A percentile compares a stretch with the other conserved stretches of the same genome.
phyloP scores from a whole-genome alignment of 2,329 filamentous ascomycete species.

The Diatrype stigma region DNA sequence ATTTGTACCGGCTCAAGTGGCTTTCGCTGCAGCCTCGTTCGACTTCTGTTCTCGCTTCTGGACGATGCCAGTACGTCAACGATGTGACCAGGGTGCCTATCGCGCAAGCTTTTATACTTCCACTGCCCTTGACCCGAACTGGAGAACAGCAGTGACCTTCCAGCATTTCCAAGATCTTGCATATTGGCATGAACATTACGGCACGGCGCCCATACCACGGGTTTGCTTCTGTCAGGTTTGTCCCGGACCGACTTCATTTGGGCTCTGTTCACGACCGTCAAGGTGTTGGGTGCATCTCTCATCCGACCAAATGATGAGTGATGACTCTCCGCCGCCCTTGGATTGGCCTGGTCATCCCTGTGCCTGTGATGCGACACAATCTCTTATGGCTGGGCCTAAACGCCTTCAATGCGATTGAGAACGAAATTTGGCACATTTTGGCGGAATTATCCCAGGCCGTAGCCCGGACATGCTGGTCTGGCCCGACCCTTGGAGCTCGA shows the following conservation, averaged over 20 bases:
- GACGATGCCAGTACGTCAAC: no score
- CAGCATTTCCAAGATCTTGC: no score
- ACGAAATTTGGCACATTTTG: conserved; percentile 13
- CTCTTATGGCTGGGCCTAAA: conserved; percentile 14
- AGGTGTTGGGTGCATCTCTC: conserved; percentile 6
- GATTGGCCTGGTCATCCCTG: conserved; percentile 33
- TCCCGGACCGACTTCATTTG: conserved; percentile 12
- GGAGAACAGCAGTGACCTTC: no score
- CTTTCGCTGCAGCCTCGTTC: no score
- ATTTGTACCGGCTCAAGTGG: conserved; percentile 9
- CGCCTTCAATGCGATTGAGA: conserved; percentile 17
- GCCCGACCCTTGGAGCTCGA: conserved; percentile 11
- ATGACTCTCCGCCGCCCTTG: conserved; percentile 30
- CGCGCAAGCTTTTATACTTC: no score
- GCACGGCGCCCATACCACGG: conserved; percentile 4
- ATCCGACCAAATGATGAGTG: conserved; percentile 9
- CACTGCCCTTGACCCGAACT: no score
- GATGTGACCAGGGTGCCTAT: no score
- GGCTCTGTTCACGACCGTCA: conserved; percentile 13
- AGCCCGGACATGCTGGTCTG: conserved; percentile 11
- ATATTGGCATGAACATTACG: no score
- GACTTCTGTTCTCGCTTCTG: no score
- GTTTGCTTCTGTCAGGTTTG: conserved; percentile 12
- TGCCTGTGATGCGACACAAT: conserved; percentile 31
- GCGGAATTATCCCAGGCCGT: background rate